Evolutionary conservation across 2,329 filamentous ascomycete genomes (phyloP), one percentile per base, ranked within the genome.

Genomic region (Fusarium piperis): DNA sequence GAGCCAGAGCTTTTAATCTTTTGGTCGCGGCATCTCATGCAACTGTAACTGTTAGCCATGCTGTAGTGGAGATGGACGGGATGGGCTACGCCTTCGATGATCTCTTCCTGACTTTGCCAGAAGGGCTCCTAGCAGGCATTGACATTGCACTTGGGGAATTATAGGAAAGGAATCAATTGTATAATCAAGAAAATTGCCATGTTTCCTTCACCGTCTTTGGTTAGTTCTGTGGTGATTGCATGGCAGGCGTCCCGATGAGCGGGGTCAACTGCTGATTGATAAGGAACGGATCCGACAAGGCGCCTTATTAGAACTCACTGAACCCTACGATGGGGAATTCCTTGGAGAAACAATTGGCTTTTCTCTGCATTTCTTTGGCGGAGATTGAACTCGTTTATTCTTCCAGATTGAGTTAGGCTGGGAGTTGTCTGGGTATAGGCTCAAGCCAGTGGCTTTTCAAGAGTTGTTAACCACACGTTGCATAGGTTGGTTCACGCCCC

Each of bases 11-110:
- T 73, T 38, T 59, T 71, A 5, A 73, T 72, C 44, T 72, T 71
- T n/a, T 72, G 67, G 39, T 71, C 70, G n/a, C 67, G 63, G 15
- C 70, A 71, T 60, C 70, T 68, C 56, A 71, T 59, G 39, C 70
- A 73, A 13, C 67, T 72, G 16, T 18, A 11, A 13, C 33, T 20
- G 39, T 59, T 36, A 60, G 61, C 44, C 6, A 59, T 46, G 12
- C 10, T 18, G 4, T 16, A 6, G 0, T 18, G 7, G 23, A 11
- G 3, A 10, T 30, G n/a, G 23, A 23, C 6, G 48, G 26, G 38
- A 60, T 23, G 16, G 58, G 70, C 28, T 41, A 73, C 70, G 70
- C 70, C 62, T 73, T 72, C 3, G 70, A 66, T 28, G 55, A 32
- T 55, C 70, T 63, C 55, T 67, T 73, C 38, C 70, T 72, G 26